Conservation (phyloP, 2,329 filamentous ascomycete genomes). For the Pyrenochaeta sp. region DNA sequence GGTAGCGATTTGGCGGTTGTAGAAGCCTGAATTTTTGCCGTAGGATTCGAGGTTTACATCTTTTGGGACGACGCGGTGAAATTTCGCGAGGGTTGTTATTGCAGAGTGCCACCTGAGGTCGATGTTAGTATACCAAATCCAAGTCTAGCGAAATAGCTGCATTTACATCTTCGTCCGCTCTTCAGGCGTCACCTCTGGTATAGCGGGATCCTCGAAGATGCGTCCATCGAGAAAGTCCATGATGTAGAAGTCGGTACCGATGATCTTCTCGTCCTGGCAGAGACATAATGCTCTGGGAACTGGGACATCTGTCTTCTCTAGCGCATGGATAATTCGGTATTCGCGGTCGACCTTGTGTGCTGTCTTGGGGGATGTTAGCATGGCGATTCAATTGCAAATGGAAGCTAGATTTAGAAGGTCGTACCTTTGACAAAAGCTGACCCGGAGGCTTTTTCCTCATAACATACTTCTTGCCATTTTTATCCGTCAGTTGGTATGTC, state of each 20-base stretch:
- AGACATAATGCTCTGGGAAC: conserved; percentile 85
- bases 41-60: conserved; percentile 75
- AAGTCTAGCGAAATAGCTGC: background rate
- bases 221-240: conserved; percentile 96
- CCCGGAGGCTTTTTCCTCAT: conserved; percentile 99
- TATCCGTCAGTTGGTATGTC: conserved; percentile 87
- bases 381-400: background rate
- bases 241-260: conserved; percentile 95
- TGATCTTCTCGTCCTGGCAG: conserved; percentile 80
- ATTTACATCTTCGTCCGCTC: conserved; percentile 75
- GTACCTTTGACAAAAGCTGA: conserved; percentile 74
- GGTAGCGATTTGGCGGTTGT: conserved; percentile 83
- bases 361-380: conserved; percentile 60
- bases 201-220: conserved; percentile 87
- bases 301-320: conserved; percentile 81
- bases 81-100: conserved; percentile 80
- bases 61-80: conserved; percentile 77
- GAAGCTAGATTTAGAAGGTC: background rate
- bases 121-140: conserved; percentile 2
- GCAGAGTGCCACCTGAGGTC: conserved; percentile 80
- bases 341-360: conserved; percentile 97
- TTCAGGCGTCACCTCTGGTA: conserved; percentile 73
- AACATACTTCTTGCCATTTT: conserved; percentile 77
- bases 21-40: conserved; percentile 80
- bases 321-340: conserved; percentile 86